A percentile compares a stretch with the other conserved stretches of the same genome.
These are phyloP conservation scores for Massariosphaeria phaeospora DNA, from an alignment of 495 filamentous ascomycete species.

Conservation along the genomic window DNA sequence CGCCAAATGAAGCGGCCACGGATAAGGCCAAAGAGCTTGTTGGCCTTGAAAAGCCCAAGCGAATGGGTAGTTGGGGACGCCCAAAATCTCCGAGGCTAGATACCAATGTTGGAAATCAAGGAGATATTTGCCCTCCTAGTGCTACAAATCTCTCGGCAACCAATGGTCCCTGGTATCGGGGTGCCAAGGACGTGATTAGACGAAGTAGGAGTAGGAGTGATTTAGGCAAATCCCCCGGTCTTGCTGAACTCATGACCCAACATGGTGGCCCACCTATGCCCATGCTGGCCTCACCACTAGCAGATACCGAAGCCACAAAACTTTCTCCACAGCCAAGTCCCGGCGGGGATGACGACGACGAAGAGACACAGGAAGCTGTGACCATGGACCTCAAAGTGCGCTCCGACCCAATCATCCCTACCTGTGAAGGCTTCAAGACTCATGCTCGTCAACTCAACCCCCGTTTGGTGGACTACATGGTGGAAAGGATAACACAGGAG, in stretches of 20 bases:
- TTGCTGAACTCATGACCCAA: constrained; percentile 44
- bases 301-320: constrained; percentile 30
- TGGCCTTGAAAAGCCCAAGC: constrained; percentile 25
- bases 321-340: constrained; percentile 37
- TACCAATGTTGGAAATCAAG: constrained; percentile 25
- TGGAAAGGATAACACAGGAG: constrained; percentile 79
- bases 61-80: constrained; percentile 33
- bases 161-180: constrained; percentile 40
- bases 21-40: constrained; percentile 19
- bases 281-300: constrained; percentile 44
- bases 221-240: constrained; percentile 45
- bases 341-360: constrained; percentile 53
- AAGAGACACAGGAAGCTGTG: constrained; percentile 43
- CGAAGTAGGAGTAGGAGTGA: constrained; percentile 75
- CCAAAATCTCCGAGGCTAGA: constrained; percentile 36
- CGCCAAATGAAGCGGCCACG: constrained; percentile 5
- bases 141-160: constrained; percentile 50
- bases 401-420: constrained; percentile 56
- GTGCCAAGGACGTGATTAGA: constrained; percentile 48
- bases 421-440: constrained; percentile 66
- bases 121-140: constrained; percentile 23
- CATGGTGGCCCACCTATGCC: constrained; percentile 58
- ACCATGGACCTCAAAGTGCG: constrained; percentile 45
- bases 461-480: constrained; percentile 58
- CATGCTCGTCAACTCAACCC: constrained; percentile 73